Percentiles rank a stretch among this genome's conserved stretches.
Evolutionary conservation across 495 filamentous ascomycete species (phyloP).

Genomic region (Podospora conica): DNA sequence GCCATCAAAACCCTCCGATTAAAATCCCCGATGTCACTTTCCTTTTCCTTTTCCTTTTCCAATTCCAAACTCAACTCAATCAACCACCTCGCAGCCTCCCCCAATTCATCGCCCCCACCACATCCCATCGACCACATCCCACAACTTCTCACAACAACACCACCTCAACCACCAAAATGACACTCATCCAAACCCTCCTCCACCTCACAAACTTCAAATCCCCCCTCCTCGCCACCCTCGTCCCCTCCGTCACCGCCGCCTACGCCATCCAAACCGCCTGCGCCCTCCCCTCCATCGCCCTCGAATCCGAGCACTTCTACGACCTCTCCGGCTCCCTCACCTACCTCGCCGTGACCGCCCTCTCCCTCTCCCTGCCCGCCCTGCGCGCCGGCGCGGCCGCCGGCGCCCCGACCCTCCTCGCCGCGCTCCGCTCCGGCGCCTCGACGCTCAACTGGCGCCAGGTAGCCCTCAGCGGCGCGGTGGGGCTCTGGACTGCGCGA

Average conservation of each 20-base stretch:
- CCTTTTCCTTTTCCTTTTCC: too few relatives aligned
- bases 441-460: slow-evolving; percentile 55
- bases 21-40: background rate
- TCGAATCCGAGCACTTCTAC: slow-evolving; percentile 56
- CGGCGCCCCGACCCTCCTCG: slow-evolving; percentile 37
- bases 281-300: slow-evolving; percentile 52
- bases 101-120: background rate
- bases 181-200: slow-evolving; percentile 46
- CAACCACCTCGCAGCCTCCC: background rate
- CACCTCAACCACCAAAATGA: slow-evolving; percentile 31
- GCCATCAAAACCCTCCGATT: background rate
- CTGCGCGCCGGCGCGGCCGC: slow-evolving; percentile 45
- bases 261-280: slow-evolving; percentile 50
- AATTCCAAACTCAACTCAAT: background rate
- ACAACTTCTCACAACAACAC: background rate
- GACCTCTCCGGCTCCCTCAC: slow-evolving; percentile 59
- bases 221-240: slow-evolving; percentile 53
- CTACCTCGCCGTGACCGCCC: slow-evolving; percentile 50
- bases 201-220: slow-evolving; percentile 50
- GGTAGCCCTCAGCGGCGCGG: slow-evolving; percentile 49
- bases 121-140: background rate
- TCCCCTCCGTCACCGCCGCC: slow-evolving; percentile 51
- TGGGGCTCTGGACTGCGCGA: slow-evolving; percentile 52
- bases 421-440: slow-evolving; percentile 28
- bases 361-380: slow-evolving; percentile 54